Conservation (phyloP, 2,329 filamentous ascomycete species). For the Cytospora chrysosperma region DNA sequence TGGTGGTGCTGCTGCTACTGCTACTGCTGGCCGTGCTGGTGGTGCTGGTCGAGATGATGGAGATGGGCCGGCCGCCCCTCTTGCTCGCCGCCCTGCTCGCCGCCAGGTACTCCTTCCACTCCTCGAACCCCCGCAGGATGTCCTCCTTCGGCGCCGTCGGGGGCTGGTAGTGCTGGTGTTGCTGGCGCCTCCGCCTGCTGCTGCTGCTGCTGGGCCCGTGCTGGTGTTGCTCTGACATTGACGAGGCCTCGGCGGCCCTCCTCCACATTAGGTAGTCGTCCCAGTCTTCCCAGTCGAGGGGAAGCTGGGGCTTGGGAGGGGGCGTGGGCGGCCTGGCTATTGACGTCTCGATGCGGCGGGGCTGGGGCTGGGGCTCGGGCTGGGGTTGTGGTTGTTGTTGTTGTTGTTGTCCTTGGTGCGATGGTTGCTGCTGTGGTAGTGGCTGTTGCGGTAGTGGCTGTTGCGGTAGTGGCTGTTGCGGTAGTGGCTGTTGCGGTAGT, state of each 20-base stretch:
- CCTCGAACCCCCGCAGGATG: constrained; percentile 15
- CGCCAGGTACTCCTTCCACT: constrained; percentile 18
- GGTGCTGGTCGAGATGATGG: constrained; percentile 13
- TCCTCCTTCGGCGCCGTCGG: constrained; percentile 10
- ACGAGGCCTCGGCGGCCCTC: constrained; percentile 14
- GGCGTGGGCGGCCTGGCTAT: constrained; percentile 19
- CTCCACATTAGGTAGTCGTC: constrained; percentile 20
- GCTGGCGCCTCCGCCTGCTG: neutral
- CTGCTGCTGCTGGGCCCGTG: neutral
- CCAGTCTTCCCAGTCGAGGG: constrained; percentile 20
- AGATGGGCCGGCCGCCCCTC: constrained; percentile 10
- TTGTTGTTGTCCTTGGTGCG: neutral
- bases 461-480: neutral
- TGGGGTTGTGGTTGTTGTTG: neutral
- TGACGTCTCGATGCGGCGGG: neutral
- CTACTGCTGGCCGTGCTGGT: neutral
- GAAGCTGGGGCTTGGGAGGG: constrained; percentile 19
- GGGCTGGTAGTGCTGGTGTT: constrained; percentile 10
- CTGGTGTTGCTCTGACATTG: neutral
- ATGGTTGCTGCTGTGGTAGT: neutral
- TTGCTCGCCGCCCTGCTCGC: constrained; percentile 5
- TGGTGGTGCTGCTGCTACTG: constrained; percentile 4
- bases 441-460: neutral
- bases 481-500: neutral
- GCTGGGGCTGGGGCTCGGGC: neutral